These are phyloP conservation scores for Candida verbasci DNA, from an alignment of 805 yeast genomes.

Conservation along the genomic window DNA sequence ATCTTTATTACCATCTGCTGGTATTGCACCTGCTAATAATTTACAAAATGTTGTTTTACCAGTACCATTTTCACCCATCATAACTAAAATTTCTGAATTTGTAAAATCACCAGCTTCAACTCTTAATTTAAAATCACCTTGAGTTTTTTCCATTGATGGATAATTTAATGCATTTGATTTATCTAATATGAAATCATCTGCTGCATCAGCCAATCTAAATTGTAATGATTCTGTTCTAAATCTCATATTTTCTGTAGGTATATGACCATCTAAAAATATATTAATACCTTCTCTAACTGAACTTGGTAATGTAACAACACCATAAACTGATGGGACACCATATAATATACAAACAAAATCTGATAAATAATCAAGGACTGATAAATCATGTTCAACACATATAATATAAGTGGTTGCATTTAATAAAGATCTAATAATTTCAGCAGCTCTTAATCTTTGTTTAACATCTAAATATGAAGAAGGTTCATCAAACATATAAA, in stretches of 20 bases:
- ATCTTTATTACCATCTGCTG: slow-evolving; percentile 76
- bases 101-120: slow-evolving; percentile 88
- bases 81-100: slow-evolving; percentile 93
- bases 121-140: slow-evolving; percentile 88
- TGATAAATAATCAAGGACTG: slow-evolving; percentile 93
- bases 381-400: slow-evolving; percentile 97
- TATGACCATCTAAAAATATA: slow-evolving; percentile 96
- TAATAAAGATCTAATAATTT: slow-evolving; percentile 82
- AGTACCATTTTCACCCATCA: slow-evolving; percentile 99
- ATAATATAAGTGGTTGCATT: slow-evolving; percentile 78
- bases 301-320: slow-evolving; percentile 95
- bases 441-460: slow-evolving; percentile 97
- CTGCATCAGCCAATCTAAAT: slow-evolving; percentile 87
- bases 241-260: slow-evolving; percentile 94
- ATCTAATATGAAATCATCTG: slow-evolving; percentile 70
- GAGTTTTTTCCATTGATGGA: slow-evolving; percentile 83
- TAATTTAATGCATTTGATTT: slow-evolving; percentile 74
- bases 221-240: slow-evolving; percentile 95
- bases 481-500: slow-evolving; percentile 99
- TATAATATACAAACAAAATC: slow-evolving; percentile 95
- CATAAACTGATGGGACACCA: slow-evolving; percentile 98
- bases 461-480: slow-evolving; percentile 97
- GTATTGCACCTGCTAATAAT: slow-evolving; percentile 86
- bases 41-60: slow-evolving; percentile 98
- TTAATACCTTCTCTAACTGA: slow-evolving; percentile 99